Evolutionary conservation across 352 stramenopile species (phyloP), one percentile per base, ranked within the genome.

Genomic region (Globisporangium sylvaticum): DNA sequence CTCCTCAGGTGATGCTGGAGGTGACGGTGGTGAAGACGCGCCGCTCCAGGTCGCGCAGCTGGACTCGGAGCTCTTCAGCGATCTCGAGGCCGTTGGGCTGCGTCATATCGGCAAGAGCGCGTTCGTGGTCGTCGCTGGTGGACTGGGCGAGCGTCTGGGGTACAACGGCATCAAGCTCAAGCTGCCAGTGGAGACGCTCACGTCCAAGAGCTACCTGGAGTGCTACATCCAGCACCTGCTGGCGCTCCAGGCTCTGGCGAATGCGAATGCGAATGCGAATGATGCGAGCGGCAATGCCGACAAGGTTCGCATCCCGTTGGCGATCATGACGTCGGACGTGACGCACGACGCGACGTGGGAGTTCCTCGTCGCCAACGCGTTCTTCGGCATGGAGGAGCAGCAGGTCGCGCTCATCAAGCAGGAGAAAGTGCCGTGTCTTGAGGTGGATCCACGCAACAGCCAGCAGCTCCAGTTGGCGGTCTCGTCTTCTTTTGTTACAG

Each of bases 241-340:
- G 29, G 95, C 94, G 39, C 80, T 98, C 44, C 80, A 99, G 73
- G 75, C 69, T 34, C 81, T 79, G 1, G 71, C 73, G 0, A 76
- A 71, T 64, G 71, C 72, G 0, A 76, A 71, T 64, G 50, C 70
- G 42, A 22, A 22, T 10, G 31, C 31, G 31, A 24, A 9, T 20
- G 18, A n/a, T 24, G 24, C 52, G 6, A 8, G 3, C 4, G 44
- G 56, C 18, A 58, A 25, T 25, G 39, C 69, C 14, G 53, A 42
- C 1, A 18, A 44, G 14, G 74, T 87, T 14, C 67, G 58, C 37
- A 81, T 99, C 39, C 96, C 97, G 9, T 81, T 99, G 31, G 95
- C 94, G 34, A 99, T 99, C 69, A 99, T 99, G 97, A 98, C 96
- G 58, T 98, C 89, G 5, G 94, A 96, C 67, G 97, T 98, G 78